Percentiles rank a stretch among this genome's conserved stretches.
Conservation (phyloP, 2,329 filamentous ascomycete species). For the Neofusicoccum ribis region DNA sequence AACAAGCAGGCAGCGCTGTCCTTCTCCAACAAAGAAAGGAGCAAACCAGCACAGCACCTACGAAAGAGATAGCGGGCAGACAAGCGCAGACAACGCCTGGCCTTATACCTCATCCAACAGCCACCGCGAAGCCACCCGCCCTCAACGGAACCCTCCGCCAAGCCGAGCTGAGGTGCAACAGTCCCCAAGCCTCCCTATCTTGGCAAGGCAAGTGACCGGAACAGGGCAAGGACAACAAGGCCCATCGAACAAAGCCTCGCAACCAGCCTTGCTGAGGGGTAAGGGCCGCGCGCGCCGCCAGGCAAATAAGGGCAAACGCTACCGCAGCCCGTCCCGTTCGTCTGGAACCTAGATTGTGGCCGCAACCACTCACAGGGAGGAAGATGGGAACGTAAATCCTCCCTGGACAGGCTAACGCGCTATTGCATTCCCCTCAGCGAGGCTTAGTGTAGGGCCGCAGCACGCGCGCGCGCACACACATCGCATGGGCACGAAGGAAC, state of each 20-base stretch:
- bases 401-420: no score
- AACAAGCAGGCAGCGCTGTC: background rate
- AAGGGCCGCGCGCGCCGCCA: no score
- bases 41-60: background rate
- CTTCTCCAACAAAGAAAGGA: background rate
- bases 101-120: background rate
- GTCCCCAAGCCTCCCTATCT: no score
- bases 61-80: background rate
- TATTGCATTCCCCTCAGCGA: background rate
- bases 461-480: background rate
- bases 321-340: background rate
- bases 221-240: no score
- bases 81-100: background rate
- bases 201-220: no score
- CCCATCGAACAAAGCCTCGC: no score
- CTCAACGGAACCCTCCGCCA: no score
- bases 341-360: background rate
- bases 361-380: background rate
- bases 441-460: background rate
- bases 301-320: background rate
- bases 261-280: no score
- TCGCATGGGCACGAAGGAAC: background rate
- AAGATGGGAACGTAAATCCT: no score
- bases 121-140: no score
- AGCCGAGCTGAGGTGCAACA: no score